Evolutionary conservation across 1,139 yeast genomes (phyloP).

Genomic region (Taphrina pruni): DNA sequence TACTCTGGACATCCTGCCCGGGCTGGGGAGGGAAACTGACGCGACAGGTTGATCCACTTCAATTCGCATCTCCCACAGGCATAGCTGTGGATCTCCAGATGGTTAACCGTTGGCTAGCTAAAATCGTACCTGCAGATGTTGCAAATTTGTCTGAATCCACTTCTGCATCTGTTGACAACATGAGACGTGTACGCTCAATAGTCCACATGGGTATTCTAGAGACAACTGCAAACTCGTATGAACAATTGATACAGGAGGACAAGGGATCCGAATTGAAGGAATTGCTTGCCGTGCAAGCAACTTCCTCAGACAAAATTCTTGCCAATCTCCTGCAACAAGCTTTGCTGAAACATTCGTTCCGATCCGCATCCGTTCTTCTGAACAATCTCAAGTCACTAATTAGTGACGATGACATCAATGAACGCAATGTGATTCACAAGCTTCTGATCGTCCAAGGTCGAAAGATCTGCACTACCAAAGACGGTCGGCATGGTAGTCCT

Average conservation of each 20-base stretch:
- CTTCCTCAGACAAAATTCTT: conserved; percentile 52
- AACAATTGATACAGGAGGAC: conserved; percentile 45
- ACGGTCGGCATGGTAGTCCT: conserved; percentile 37
- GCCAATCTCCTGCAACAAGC: conserved; percentile 69
- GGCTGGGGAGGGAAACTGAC: not conserved
- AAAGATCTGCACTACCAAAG: conserved; percentile 46
- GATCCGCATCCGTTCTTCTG: conserved; percentile 65
- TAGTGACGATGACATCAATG: conserved; percentile 76
- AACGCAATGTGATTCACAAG: conserved; percentile 84
- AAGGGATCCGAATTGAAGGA: conserved; percentile 46
- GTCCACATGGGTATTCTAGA: conserved; percentile 34
- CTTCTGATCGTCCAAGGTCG: conserved; percentile 79
- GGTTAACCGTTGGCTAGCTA: conserved; percentile 63
- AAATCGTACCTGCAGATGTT: conserved; percentile 51
- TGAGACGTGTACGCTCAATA: conserved; percentile 26
- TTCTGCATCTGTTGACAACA: not conserved
- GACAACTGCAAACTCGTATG: conserved; percentile 37
- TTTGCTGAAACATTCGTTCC: conserved; percentile 58
- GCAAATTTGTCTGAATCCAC: conserved; percentile 32
- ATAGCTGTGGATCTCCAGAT: conserved; percentile 61
- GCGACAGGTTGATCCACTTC: conserved; percentile 61
- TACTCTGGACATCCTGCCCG: not conserved
- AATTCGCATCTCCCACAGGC: conserved; percentile 71
- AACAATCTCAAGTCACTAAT: conserved; percentile 57
- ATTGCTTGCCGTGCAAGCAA: conserved; percentile 47